Evolutionary conservation across 345 rosid genomes (phyloP).

Genomic region (Pistacia atlantica): DNA sequence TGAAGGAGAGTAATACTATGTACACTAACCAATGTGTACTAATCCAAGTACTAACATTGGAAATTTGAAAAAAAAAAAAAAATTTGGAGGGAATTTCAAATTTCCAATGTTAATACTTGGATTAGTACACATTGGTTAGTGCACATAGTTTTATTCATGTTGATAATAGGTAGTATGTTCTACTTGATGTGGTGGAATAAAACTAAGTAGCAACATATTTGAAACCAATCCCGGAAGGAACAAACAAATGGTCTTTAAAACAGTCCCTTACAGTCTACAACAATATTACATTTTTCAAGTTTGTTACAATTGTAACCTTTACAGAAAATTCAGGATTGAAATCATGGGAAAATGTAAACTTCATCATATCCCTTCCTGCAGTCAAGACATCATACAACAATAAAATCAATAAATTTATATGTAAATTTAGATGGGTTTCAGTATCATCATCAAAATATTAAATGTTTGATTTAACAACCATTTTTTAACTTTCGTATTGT

Average conservation of each 20-base stretch:
- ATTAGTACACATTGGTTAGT: no score
- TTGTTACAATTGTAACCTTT: neutral
- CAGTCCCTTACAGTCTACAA: neutral
- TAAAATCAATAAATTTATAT: neutral
- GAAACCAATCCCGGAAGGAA: neutral
- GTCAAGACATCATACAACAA: neutral
- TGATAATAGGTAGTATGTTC: no score
- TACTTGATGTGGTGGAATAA: neutral
- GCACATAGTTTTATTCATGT: no score
- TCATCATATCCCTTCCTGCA: conserved; percentile 86
- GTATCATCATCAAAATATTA: no score
- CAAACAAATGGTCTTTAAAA: neutral
- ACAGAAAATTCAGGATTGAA: neutral
- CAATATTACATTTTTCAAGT: neutral
- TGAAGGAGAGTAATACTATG: no score
- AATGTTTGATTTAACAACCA: no score
- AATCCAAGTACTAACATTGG: no score
- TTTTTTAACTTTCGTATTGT: no score
- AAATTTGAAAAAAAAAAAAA: neutral
- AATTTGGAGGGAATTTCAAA: no score
- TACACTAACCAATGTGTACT: no score
- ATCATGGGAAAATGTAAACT: conserved; percentile 71
- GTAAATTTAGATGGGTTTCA: neutral
- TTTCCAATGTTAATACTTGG: no score
- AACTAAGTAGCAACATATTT: neutral